A percentile compares a stretch with the other conserved stretches of the same genome.
These are phyloP conservation scores for Coriaria nepalensis DNA, from an alignment of 306 rosid species.

Conservation along the genomic window DNA sequence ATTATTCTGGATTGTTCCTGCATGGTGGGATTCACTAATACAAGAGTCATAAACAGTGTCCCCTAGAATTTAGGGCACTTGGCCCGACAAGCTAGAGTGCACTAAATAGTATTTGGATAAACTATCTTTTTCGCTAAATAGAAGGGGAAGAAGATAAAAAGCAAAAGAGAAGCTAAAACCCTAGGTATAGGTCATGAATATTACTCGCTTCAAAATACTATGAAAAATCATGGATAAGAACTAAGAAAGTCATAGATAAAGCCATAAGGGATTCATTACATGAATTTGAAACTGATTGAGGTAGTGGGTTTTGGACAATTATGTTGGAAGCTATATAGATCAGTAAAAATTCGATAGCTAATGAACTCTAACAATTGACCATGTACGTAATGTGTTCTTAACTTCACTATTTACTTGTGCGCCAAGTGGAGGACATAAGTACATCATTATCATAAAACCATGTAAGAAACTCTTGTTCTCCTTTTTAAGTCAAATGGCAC, in stretches of 20 bases:
- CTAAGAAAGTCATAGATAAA: conserved; percentile 13
- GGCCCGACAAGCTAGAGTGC: conserved; percentile 36
- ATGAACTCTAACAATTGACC: too few relatives aligned
- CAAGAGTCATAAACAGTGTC: conserved; percentile 29
- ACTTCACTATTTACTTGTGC: too few relatives aligned
- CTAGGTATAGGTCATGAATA: background rate
- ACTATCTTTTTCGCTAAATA: conserved; percentile 10
- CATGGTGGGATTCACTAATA: conserved; percentile 11
- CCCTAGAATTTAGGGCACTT: conserved; percentile 39
- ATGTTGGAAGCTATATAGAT: background rate
- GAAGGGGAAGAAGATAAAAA: conserved; percentile 14
- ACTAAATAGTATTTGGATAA: conserved; percentile 28
- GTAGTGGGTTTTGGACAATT: conserved; percentile 12
- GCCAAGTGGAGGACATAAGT: too few relatives aligned
- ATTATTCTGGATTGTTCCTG: background rate
- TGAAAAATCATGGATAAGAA: conserved; percentile 20
- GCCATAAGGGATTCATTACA: background rate
- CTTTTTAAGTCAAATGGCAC: too few relatives aligned
- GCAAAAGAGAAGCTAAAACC: conserved; percentile 7
- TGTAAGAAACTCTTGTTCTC: too few relatives aligned
- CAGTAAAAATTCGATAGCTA: conserved; percentile 22
- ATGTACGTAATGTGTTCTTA: too few relatives aligned
- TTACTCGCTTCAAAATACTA: too few relatives aligned
- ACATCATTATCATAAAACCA: too few relatives aligned
- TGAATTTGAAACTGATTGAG: conserved; percentile 10